These are phyloP conservation scores for Clavispora phyllophila DNA, from an alignment of 805 yeast genomes.

Conservation along the genomic window DNA sequence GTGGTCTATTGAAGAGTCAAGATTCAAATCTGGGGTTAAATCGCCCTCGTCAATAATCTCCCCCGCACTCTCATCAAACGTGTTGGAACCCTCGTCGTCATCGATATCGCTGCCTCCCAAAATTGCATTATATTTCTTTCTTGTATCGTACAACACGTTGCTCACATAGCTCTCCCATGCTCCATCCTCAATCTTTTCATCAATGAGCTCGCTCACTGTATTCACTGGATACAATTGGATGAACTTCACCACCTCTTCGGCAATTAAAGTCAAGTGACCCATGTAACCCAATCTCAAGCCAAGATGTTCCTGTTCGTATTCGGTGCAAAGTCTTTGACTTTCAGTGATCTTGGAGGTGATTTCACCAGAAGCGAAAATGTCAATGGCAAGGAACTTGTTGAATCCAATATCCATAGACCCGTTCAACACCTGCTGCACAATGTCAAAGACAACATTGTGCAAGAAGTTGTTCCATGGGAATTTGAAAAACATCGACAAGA, in stretches of 20 bases:
- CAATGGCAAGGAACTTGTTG: conserved; percentile 44
- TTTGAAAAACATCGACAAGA: conserved; percentile 39
- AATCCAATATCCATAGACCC: conserved; percentile 48
- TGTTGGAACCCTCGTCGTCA: conserved; percentile 24
- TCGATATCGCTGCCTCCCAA: conserved; percentile 66
- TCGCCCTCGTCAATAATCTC: conserved; percentile 34
- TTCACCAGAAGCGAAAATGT: conserved; percentile 51
- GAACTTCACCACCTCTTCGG: conserved; percentile 29
- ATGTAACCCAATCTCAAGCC: conserved; percentile 26
- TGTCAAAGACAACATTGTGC: conserved; percentile 44
- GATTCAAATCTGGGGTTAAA: conserved; percentile 24
- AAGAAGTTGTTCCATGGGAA: conserved; percentile 46
- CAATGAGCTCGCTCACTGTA: conserved; percentile 34
- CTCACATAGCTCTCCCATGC: conserved; percentile 82
- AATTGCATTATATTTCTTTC: conserved; percentile 91
- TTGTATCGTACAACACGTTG: conserved; percentile 75
- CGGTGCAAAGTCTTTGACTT: conserved; percentile 38
- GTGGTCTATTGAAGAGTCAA: conserved; percentile 27
- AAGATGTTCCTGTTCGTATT: conserved; percentile 21
- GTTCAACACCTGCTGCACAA: conserved; percentile 43
- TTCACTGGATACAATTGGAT: conserved; percentile 35
- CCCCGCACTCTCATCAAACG: conserved; percentile 29
- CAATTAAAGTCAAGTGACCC: conserved; percentile 29
- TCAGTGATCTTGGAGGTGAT: conserved; percentile 38
- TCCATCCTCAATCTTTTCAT: conserved; percentile 33